Base-by-base conservation (phyloP, 371 early-diverging fungal genomes). In the Coemansia sp. region DNA sequence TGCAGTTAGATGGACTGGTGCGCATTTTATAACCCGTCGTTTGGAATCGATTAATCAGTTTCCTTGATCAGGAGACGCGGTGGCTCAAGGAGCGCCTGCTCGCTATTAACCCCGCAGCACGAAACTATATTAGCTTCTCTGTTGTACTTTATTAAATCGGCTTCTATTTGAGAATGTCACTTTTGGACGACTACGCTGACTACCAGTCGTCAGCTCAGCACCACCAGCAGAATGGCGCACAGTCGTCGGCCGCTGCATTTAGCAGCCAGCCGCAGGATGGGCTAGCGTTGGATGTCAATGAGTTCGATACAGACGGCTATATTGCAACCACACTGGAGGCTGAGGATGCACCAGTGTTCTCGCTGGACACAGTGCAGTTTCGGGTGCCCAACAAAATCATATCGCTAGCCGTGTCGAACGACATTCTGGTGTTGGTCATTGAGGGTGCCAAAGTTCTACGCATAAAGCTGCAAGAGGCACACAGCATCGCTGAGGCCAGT, bases 361-460 rank as follows among this genome's bases (percentile, higher is more conserved):
- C 87, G 5, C 83, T 94, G 31, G 92, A 90, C 72, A 84, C 83
- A 29, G 93, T 94, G 50, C 91, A 92, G 68, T 93, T 92, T 66
- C 86, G 86, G 48, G 87, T 91, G 63, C 89, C 91, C 10, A 87
- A 86, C 8, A 72, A 79, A 22, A 77, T 95, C 7, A 80, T 85
- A 6, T 81, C 86, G 27, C 80, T 91, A 80, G 86, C 86, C 0
- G 95, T 95, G 8, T 81, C 91, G 56, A 92, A 91, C 80, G 90
- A 93, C 71, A 82, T 88, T 27, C 82, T 95, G 34, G 82, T 88
- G 18, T 84, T 92, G 62, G 89, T 86, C 4, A 80, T 92, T 62
- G 87, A 87, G 18, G 84, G 84, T 4, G 81, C 78, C 69, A 84
- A 84, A 59, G 68, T 92, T 11, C 77, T 92, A 51, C 84, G 90